Evolutionary conservation across 257 asterid species (phyloP), one percentile per base, ranked within the genome.

Genomic region (Jaltomata sinuosa): DNA sequence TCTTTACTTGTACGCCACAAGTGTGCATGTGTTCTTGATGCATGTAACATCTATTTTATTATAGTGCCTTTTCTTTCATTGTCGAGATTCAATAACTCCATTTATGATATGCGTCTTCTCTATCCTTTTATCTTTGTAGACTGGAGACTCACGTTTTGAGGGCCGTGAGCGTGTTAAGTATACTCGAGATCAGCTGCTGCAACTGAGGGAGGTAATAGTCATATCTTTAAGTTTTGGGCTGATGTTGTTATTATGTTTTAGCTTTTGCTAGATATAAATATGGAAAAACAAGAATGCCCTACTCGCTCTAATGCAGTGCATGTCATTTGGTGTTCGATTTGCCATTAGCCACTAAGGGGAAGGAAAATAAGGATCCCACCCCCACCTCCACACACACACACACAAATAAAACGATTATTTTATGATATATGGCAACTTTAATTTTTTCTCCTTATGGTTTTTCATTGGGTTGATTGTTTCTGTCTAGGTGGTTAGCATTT

Each of bases 81-180:
- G 59, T 14, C 12, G 80, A 12, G 55, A 45, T 22, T 74, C 15
- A 45, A 45, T 14, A 53, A 80, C 72, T 21, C 53, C 34, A n/a
- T 47, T 80, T 59, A 18, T 36, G 54, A 4, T 21, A 34, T 36
- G 49, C 25, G 57, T 57, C 40, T 38, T 57, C n/a, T 22, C 68
- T 64, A 31, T 42, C 8, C 19, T 64, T 45, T 22, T 82, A 29
- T 64, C 36, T 29, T 86, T 31, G 81, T 86, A 97, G 98, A 88
- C 94, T 85, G 97, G 97, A 64, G 99, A 94, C 82, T 90, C 97
- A 67, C 91, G 92, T 47, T 91, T 92, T 84, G 99, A 94, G 80
- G 94, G 94, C 49, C 92, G 80, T 55, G 99, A 92, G 81, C 89
- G 94, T 49, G 87, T 93, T 84, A 89, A 90, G 55, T 97, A 93